Conservation (phyloP, 2,329 filamentous ascomycete species). For the Epichloe baconii region DNA sequence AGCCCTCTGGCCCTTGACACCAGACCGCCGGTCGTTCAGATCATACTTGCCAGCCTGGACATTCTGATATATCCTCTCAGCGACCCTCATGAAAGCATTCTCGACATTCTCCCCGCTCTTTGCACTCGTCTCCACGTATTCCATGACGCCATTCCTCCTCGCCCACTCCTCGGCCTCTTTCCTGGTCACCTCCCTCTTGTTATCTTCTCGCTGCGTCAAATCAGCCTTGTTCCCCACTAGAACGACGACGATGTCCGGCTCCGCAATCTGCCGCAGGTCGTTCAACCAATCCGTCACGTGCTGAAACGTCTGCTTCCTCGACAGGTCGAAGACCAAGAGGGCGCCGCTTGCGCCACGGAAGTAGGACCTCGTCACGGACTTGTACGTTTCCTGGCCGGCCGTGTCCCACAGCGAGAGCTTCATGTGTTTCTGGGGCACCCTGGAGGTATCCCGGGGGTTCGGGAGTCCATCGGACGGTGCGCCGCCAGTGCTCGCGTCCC, state of each 20-base stretch:
- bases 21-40: constrained; percentile 80
- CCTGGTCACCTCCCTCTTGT: constrained; percentile 65
- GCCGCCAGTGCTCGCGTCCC: background rate
- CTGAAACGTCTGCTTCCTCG: constrained; percentile 68
- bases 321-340: constrained; percentile 90
- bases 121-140: constrained; percentile 92
- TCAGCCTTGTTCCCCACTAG: constrained; percentile 94
- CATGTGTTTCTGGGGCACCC: constrained; percentile 59
- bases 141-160: constrained; percentile 66
- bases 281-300: constrained; percentile 89
- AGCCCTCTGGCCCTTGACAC: constrained; percentile 64
- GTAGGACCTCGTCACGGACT: constrained; percentile 87
- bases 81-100: constrained; percentile 81
- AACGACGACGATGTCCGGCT: constrained; percentile 88
- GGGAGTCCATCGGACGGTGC: constrained; percentile 27
- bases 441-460: constrained; percentile 31
- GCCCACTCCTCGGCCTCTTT: constrained; percentile 90
- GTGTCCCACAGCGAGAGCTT: constrained; percentile 93
- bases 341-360: constrained; percentile 64
- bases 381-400: constrained; percentile 94
- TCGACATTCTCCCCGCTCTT: constrained; percentile 95
- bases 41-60: constrained; percentile 94
- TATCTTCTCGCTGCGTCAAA: constrained; percentile 44
- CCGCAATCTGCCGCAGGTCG: constrained; percentile 86
- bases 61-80: constrained; percentile 91